Conservation (phyloP, 129 eudicot species). For the Cynara cardunculus region DNA sequence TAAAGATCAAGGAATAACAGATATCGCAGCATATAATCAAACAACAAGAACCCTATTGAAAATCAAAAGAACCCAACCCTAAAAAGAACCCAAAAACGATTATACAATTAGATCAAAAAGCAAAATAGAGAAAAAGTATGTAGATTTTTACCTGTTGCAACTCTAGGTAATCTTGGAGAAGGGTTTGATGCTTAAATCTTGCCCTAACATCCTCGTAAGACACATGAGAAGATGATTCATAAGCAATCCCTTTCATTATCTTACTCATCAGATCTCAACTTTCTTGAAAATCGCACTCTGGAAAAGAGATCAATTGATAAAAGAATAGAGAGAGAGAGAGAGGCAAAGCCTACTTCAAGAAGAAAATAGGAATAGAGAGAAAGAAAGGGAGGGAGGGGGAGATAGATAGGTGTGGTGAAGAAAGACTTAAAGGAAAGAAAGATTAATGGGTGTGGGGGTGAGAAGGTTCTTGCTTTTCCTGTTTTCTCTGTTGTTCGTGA, state of each 20-base stretch:
- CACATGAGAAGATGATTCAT: constrained; percentile 34
- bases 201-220: constrained; percentile 46
- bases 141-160: constrained; percentile 45
- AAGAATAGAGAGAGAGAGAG: constrained; percentile 7
- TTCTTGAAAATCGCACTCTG: constrained; percentile 12
- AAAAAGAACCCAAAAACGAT: constrained; percentile 1
- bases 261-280: constrained; percentile 51
- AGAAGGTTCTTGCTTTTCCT: constrained; percentile 63
- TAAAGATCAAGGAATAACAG: constrained; percentile 11
- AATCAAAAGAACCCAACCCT: background rate
- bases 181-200: constrained; percentile 57
- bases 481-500: constrained; percentile 53
- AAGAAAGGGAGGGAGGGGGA: background rate
- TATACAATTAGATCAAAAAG: background rate
- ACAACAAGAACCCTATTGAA: constrained; percentile 14
- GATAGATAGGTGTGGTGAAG: constrained; percentile 19
- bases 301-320: constrained; percentile 12
- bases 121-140: background rate
- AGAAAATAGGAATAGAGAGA: constrained; percentile 13
- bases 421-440: constrained; percentile 15
- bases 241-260: constrained; percentile 59
- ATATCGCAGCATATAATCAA: constrained; percentile 15
- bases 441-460: constrained; percentile 28
- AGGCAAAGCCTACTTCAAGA: background rate
- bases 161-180: constrained; percentile 65